These are phyloP conservation scores for Steccherinum ochraceum DNA, from an alignment of 768 basidiomycete genomes.

Conservation along the genomic window DNA sequence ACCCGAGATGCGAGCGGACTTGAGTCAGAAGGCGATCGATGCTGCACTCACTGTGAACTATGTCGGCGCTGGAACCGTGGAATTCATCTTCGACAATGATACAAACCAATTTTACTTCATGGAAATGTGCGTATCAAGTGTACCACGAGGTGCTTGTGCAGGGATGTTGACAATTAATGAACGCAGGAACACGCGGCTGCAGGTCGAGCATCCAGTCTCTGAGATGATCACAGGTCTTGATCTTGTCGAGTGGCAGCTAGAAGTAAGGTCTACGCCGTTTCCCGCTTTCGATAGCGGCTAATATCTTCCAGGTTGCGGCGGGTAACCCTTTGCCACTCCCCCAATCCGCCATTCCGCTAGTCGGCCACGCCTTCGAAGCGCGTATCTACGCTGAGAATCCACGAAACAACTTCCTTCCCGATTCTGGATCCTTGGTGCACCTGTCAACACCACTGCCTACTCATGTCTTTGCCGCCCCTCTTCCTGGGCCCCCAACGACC, in stretches of 20 bases:
- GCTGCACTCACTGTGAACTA: constrained; percentile 93
- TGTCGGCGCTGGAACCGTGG: constrained; percentile 89
- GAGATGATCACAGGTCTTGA: constrained; percentile 95
- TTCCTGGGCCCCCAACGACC: constrained; percentile 18
- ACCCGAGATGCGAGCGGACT: constrained; percentile 68
- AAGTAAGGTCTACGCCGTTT: too few species aligned
- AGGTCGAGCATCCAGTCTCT: constrained; percentile 90
- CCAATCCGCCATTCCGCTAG: constrained; percentile 76
- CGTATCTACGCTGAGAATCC: constrained; percentile 96
- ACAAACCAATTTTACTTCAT: constrained; percentile 86
- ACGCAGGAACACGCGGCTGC: constrained; percentile 78
- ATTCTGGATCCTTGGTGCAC: constrained; percentile 78
- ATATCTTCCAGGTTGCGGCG: constrained; percentile 76
- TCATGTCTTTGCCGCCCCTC: constrained; percentile 52
- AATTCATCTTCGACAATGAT: constrained; percentile 95
- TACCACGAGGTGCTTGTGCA: too few species aligned
- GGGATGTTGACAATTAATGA: not conserved
- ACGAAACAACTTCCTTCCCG: constrained; percentile 87
- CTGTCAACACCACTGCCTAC: constrained; percentile 77
- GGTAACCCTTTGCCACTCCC: constrained; percentile 78
- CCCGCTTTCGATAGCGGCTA: not conserved
- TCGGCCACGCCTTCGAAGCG: constrained; percentile 92
- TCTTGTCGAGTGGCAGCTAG: constrained; percentile 92
- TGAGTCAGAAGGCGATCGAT: constrained; percentile 83
- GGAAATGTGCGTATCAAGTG: constrained; percentile 84